Evolutionary conservation across 169 alveolate genomes (phyloP), one percentile per base, ranked within the genome.

Genomic region (Cystoisospora suis): DNA sequence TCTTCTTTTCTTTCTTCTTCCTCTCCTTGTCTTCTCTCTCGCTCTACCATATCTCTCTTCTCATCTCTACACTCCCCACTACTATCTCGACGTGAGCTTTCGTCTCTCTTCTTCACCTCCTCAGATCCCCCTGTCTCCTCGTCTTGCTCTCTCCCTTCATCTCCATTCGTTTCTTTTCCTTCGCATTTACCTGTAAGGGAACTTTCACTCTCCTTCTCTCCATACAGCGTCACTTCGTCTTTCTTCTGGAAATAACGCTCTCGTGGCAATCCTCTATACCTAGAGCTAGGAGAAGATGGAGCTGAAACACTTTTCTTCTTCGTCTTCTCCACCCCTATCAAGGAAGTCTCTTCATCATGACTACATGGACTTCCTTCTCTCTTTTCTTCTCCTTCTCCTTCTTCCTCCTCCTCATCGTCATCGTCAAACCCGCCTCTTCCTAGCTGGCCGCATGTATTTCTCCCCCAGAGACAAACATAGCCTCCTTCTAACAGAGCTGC

Each of bases 401-500:
- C 20, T 53, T 20, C 65, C 65, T 53, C 65, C n/a, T 72, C 56
- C 32, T 72, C 83, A 40, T 72, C 83, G 56, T 34, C 58, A 29
- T 2, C 56, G 15, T 27, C 83, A 20, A 65, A 65, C 45, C 77
- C 77, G 38, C 77, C 77, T 7, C 56, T 42, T 32, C 88, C 88
- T 20, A 81, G 88, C 75, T 81, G 88, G 53, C 88, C 88, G 7
- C 27, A 3, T 34, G 61, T 29, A 56, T 81, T 81, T 49, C 72
- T 4, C 5, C 88, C 88, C 88, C 88, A 81, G 40, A 81, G 42
- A 17, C 27, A 47, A 45, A 81, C 75, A 34, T 49, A 9, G 75
- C 88, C 88, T 0, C 49, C 88, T 36, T n/a, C 88, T 3, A 45
- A 20, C n/a, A 81, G 53, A 1, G 88, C 88, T 7, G 88, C 88